Base-by-base conservation (phyloP, 2,329 filamentous ascomycete species). In the Keithomyces neogunnii region DNA sequence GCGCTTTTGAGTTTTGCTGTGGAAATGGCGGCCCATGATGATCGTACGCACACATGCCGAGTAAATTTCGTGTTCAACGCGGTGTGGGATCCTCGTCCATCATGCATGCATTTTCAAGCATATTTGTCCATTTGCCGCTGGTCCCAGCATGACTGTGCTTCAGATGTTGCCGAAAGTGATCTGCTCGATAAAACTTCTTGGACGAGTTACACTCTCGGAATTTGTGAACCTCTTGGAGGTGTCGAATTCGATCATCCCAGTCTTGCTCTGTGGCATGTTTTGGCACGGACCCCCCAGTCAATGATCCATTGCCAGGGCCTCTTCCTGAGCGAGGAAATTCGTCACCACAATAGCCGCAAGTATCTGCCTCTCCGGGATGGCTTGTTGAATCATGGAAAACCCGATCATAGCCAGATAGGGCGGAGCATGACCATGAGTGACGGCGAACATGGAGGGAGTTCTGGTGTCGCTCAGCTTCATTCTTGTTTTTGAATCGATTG, bases 401-500 rank as follows among this genome's bases (percentile, higher is more conserved):
- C 13, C 87, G 84, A 62, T 89, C 82, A 62, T 82, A 89, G 53
- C 82, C 78, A 9, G 81, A 81, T 30, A 99, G 80, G 1, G 91
- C 89, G 33, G 90, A 91, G 68, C 93, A 99, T 9, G 92, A 96
- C 93, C 93, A 99, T 47, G 91, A 96, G 70, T 97, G 90, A 29
- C 87, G 85, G 35, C 92, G 84, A 7, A 97, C 79, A 67, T 97
- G 92, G 9, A 97, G 80, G 11, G 91, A 96, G 63, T 96, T 97
- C 63, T 96, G 91, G 66, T 97, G 92, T 33, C 93, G 83, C 68
- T 97, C 92, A 2, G 91, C 91, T 71, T 97, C 93, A 62, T 97
- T 97, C 72, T 97, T 97, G 73, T 97, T 97, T 71, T 97, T 97
- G 75, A 97, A 97, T 9, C 92, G 84, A 66, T 96, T 96, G 42